Conservation (phyloP, 148 eudicot species). For the Vaccinium myrtillus region DNA sequence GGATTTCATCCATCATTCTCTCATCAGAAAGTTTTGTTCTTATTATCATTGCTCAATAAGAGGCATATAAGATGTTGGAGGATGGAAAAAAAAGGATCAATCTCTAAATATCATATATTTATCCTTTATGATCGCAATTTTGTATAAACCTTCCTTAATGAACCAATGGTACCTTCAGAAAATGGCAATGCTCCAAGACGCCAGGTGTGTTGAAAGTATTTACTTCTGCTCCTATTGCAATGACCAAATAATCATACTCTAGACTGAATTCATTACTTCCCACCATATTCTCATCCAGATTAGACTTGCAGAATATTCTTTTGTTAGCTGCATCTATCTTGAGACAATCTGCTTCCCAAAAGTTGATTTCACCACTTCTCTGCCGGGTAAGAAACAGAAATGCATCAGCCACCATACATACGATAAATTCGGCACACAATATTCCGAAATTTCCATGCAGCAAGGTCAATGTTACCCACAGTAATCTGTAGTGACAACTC, state of each 20-base stretch:
- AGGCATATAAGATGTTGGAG: not conserved
- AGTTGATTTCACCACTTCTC: constrained; percentile 65
- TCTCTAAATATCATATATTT: not conserved
- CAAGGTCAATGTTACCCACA: not conserved
- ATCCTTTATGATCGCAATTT: no score
- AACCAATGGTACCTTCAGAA: constrained; percentile 63
- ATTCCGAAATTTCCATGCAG: not conserved
- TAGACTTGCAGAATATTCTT: constrained; percentile 57
- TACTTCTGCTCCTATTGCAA: constrained; percentile 84
- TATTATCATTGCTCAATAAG: not conserved
- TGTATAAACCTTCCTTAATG: not conserved
- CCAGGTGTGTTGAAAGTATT: constrained; percentile 95
- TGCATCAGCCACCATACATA: not conserved
- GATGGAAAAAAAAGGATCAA: not conserved
- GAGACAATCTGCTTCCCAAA: constrained; percentile 81
- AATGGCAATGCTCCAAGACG: constrained; percentile 80
- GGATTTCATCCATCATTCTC: not conserved
- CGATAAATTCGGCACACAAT: not conserved
- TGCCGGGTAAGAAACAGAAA: constrained; percentile 24
- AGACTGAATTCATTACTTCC: constrained; percentile 59
- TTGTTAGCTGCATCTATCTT: constrained; percentile 66
- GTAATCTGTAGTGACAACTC: not conserved
- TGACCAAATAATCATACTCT: constrained; percentile 76
- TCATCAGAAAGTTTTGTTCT: not conserved
- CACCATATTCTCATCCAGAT: constrained; percentile 42